Evolutionary conservation across 306 rosid species (phyloP).

Genomic region (Begonia loranthoides): DNA sequence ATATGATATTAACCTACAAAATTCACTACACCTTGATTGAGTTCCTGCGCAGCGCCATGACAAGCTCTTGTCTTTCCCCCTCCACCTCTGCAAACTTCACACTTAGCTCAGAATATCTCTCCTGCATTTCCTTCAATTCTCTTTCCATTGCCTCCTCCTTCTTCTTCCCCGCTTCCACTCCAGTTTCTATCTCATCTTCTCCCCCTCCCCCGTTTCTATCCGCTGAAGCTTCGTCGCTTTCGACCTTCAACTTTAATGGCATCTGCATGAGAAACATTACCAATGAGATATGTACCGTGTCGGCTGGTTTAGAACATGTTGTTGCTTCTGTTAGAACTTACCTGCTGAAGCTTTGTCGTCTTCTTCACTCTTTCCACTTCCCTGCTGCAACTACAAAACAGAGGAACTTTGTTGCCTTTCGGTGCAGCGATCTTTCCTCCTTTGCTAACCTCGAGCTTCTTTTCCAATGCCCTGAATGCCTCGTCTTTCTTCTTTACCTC

Average conservation of each 20-base stretch:
- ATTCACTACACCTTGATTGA: conserved; percentile 20
- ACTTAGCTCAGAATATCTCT: conserved; percentile 94
- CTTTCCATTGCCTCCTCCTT: conserved; percentile 65
- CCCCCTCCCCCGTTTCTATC: too few species aligned
- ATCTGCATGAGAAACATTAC: too few species aligned
- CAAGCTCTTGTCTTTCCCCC: conserved; percentile 94
- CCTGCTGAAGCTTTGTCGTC: conserved; percentile 76
- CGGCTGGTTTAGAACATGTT: too few species aligned
- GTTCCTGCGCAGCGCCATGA: conserved; percentile 70
- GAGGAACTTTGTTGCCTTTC: conserved; percentile 27
- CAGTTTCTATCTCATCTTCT: conserved; percentile 19
- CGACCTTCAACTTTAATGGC: too few species aligned
- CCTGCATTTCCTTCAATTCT: conserved; percentile 91
- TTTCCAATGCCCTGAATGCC: conserved; percentile 34
- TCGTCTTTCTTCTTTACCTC: conserved; percentile 74
- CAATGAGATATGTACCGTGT: too few species aligned
- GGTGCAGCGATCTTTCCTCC: conserved; percentile 33
- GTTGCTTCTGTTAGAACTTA: conserved; percentile 17
- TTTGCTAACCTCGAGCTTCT: conserved; percentile 46
- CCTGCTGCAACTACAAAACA: conserved; percentile 34
- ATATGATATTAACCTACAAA: neutral
- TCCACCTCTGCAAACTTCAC: conserved; percentile 94
- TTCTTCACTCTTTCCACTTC: conserved; percentile 63
- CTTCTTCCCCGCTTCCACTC: conserved; percentile 40
- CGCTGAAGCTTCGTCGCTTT: conserved; percentile 4